Percentiles rank a stretch among this genome's conserved stretches.
These are phyloP conservation scores for Sporothrix dimorphospora DNA, from an alignment of 2,329 filamentous ascomycete genomes.

Conservation along the genomic window DNA sequence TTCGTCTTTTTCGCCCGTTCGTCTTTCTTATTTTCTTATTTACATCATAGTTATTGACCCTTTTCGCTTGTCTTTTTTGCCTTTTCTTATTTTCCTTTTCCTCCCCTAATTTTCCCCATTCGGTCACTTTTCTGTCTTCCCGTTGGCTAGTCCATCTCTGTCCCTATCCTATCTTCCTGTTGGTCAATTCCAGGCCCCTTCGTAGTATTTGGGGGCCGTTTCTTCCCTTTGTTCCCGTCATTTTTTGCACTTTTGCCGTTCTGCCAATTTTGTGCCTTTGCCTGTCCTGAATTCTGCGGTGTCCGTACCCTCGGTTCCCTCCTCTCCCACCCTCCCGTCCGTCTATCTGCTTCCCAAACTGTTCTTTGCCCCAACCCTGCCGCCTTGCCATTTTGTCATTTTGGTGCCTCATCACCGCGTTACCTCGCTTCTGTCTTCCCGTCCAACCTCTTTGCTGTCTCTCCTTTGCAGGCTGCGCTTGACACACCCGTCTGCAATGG, in stretches of 20 bases:
- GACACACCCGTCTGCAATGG: neutral
- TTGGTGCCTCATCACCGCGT: neutral
- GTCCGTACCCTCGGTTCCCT: neutral
- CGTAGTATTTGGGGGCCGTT: neutral
- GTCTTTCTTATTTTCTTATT: neutral
- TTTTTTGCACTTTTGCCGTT: neutral
- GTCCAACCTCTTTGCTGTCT: neutral
- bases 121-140: neutral
- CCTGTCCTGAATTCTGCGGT: neutral
- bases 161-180: neutral
- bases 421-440: conserved; percentile 13
- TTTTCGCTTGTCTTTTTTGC: neutral
- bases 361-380: neutral
- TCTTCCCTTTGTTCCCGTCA: neutral
- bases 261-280: neutral
- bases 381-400: no score
- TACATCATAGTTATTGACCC: neutral
- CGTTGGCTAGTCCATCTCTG: conserved; percentile 1
- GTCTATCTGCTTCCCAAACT: neutral
- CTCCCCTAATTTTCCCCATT: neutral
- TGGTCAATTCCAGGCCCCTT: neutral
- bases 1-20: neutral
- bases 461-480: neutral
- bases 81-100: neutral
- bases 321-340: neutral